Percentiles rank a stretch among this genome's conserved stretches.
phyloP scores from a whole-genome alignment of 352 stramenopile genomes.

The Phytophthora multivora region DNA sequence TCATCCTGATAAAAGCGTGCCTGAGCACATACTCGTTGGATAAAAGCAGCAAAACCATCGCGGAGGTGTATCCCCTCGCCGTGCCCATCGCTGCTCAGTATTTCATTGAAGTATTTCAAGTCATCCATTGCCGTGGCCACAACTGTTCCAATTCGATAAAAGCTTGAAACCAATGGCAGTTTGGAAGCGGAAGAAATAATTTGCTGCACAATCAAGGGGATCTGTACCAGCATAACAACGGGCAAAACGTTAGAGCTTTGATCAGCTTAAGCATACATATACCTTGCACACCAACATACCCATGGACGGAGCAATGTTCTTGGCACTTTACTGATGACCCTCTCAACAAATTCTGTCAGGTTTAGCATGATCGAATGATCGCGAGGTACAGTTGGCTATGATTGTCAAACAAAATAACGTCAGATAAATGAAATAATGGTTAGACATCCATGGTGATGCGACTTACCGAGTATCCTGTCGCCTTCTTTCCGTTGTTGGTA shows the following conservation, averaged over 20 bases:
- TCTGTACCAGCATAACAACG: conserved; percentile 21
- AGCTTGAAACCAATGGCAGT: conserved; percentile 59
- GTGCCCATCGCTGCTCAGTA: not conserved
- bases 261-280: not conserved
- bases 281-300: conserved; percentile 38
- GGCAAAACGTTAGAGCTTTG: conserved; percentile 2
- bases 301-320: conserved; percentile 39
- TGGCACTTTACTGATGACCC: conserved; percentile 45
- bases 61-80: conserved; percentile 8
- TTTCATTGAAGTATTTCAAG: conserved; percentile 31
- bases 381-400: conserved; percentile 60
- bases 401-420: conserved; percentile 5
- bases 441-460: not conserved
- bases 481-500: conserved; percentile 39
- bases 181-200: conserved; percentile 35
- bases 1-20: conserved; percentile 82
- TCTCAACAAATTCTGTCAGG: conserved; percentile 74
- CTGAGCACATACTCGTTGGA: conserved; percentile 47
- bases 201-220: conserved; percentile 39
- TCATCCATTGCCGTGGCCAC: conserved; percentile 36
- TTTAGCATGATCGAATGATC: conserved; percentile 87
- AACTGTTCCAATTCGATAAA: conserved; percentile 64
- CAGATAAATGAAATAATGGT: not conserved
- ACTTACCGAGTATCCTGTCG: conserved; percentile 63
- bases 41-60: conserved; percentile 48